phyloP scores from a whole-genome alignment of 108 stramenopile species.

The Schizochytrium sp. region DNA sequence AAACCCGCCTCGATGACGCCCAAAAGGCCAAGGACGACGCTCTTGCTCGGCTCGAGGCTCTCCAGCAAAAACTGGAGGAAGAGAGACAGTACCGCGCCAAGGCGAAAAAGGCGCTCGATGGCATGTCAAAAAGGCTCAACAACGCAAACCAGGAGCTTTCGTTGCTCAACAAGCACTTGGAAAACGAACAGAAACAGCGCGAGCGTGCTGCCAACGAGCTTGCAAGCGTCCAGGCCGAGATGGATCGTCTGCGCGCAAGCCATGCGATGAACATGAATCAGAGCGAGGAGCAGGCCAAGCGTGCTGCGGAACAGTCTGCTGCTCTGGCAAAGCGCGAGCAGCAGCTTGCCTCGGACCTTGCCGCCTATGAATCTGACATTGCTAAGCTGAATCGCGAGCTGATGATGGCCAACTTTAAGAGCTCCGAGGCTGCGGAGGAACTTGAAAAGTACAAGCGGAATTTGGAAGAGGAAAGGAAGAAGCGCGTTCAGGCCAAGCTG shows the following conservation, averaged over 20 bases:
- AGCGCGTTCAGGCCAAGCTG: neutral
- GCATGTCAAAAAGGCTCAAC: neutral
- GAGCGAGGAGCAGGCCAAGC: neutral
- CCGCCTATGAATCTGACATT: neutral
- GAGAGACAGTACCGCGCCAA: neutral
- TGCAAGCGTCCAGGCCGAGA: neutral
- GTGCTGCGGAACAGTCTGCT: neutral
- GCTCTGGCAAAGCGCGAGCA: neutral
- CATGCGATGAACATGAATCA: neutral
- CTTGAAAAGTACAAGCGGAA: neutral
- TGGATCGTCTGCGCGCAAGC: neutral
- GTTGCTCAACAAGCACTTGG: neutral
- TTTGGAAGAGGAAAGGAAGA: neutral
- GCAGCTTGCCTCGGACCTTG: neutral
- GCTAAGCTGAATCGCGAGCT: neutral
- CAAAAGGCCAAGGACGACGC: slow-evolving; percentile 6
- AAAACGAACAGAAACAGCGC: neutral
- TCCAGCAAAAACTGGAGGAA: neutral
- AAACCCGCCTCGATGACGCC: neutral
- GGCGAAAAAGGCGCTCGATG: slow-evolving; percentile 2
- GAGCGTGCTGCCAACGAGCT: neutral
- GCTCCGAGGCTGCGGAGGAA: neutral
- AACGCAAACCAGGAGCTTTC: neutral
- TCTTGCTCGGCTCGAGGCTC: neutral
- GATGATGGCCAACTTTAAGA: slow-evolving; percentile 1